Evolutionary conservation across 2,329 filamentous ascomycete genomes (phyloP).

Genomic region (Zarea fungicola): DNA sequence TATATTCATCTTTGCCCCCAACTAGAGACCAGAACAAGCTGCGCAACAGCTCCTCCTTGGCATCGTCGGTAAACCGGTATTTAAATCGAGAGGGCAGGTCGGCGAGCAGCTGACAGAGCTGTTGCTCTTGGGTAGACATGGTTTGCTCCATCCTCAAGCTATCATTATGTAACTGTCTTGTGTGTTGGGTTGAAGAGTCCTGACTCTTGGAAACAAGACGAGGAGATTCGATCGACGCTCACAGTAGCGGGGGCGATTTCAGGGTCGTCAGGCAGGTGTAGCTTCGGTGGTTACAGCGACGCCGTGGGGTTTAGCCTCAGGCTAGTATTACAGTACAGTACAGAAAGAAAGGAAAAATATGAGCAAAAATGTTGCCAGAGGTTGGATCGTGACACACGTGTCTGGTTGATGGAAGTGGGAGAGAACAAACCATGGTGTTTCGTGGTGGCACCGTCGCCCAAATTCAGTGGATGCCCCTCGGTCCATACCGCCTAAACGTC

Average conservation of each 20-base stretch:
- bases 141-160: conserved; percentile 42
- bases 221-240: background rate
- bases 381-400: background rate
- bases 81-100: conserved; percentile 67
- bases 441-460: background rate
- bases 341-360: background rate
- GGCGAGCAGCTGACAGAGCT: conserved; percentile 78
- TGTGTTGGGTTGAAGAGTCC: background rate
- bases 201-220: background rate
- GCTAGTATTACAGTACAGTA: background rate
- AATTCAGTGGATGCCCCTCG: conserved; percentile 10
- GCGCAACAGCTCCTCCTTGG: conserved; percentile 66
- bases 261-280: background rate
- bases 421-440: background rate
- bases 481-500: conserved; percentile 1
- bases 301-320: background rate
- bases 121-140: conserved; percentile 66
- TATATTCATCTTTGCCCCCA: conserved; percentile 65
- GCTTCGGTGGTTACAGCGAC: background rate
- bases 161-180: conserved; percentile 7
- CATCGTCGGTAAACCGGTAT: conserved; percentile 70
- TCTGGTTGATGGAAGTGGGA: conserved; percentile 3
- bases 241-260: conserved; percentile 2
- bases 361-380: background rate
- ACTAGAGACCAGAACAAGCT: conserved; percentile 85